Percentiles rank a stretch among this genome's conserved stretches.
These are phyloP conservation scores for Mycogone perniciosa DNA, from an alignment of 2,329 filamentous ascomycete genomes.

Conservation along the genomic window DNA sequence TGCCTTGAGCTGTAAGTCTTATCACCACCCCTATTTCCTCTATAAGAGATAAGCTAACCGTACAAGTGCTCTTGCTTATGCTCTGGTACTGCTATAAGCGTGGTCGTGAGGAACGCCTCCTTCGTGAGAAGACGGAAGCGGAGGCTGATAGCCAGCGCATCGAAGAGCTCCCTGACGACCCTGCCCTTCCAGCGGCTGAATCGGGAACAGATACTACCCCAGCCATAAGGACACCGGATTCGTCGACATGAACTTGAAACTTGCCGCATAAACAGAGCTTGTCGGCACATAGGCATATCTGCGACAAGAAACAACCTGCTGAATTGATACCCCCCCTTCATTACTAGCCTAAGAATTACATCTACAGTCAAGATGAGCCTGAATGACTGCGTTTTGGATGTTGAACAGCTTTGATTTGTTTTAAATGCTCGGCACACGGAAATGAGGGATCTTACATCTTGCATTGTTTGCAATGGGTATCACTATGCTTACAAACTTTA, in stretches of 20 bases:
- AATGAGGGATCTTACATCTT: background rate
- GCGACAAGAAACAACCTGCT: no score
- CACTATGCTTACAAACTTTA: background rate
- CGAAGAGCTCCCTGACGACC: conserved; percentile 46
- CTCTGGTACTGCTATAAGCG: conserved; percentile 99
- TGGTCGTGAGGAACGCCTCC: conserved; percentile 76
- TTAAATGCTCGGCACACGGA: background rate
- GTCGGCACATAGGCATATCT: no score
- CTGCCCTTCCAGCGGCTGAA: conserved; percentile 30
- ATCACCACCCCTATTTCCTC: background rate
- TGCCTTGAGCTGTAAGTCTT: conserved; percentile 69
- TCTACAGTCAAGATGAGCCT: no score
- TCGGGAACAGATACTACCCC: background rate
- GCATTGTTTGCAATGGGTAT: background rate
- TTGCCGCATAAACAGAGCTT: background rate
- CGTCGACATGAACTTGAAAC: background rate
- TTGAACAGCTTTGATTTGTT: no score
- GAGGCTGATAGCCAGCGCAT: conserved; percentile 32
- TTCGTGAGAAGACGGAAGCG: conserved; percentile 42
- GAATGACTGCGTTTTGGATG: no score
- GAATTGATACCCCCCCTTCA: no score
- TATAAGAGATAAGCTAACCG: background rate
- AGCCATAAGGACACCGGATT: background rate
- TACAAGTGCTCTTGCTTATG: conserved; percentile 75
- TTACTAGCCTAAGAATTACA: no score